Conservation (phyloP, 2,329 filamentous ascomycete genomes). For the Metarhizium sp. region DNA sequence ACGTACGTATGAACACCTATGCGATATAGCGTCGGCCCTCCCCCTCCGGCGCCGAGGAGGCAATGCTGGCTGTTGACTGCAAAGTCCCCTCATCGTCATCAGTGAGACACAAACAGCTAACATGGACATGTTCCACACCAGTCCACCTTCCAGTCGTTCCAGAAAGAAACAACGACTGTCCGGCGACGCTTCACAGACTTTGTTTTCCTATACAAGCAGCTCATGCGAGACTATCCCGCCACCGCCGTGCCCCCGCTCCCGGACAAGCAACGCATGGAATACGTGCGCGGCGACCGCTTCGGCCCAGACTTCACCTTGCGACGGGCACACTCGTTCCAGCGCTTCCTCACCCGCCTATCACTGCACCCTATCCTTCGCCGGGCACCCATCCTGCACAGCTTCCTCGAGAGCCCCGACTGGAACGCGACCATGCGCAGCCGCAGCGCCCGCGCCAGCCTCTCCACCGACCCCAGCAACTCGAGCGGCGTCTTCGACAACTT, state of each 20-base stretch:
- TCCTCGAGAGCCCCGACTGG: conserved; percentile 91
- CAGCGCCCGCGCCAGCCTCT: conserved; percentile 52
- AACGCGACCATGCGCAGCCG: conserved; percentile 88
- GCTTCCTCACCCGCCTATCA: conserved; percentile 79
- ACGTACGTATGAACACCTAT: conserved; percentile 42
- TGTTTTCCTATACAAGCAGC: conserved; percentile 87
- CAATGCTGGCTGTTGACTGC: too few relatives aligned
- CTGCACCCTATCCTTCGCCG: conserved; percentile 84
- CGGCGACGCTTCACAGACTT: conserved; percentile 96
- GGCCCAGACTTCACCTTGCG: conserved; percentile 84
- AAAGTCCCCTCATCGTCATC: background rate
- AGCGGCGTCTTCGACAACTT: conserved; percentile 87
- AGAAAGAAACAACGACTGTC: conserved; percentile 67
- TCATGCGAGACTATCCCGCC: conserved; percentile 79
- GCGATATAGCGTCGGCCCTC: too few relatives aligned
- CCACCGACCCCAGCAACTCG: conserved; percentile 35
- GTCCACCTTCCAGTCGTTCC: conserved; percentile 93
- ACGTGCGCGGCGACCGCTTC: conserved; percentile 93
- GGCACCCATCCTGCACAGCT: conserved; percentile 72
- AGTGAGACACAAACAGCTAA: background rate
- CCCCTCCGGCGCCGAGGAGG: too few relatives aligned
- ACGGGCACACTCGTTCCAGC: conserved; percentile 80
- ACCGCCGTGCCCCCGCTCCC: conserved; percentile 89
- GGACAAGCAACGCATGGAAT: conserved; percentile 99
- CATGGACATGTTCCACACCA: conserved; percentile 23